Base-by-base conservation (phyloP, 2,329 filamentous ascomycete genomes). In the Graphiopsis chlorocephala region DNA sequence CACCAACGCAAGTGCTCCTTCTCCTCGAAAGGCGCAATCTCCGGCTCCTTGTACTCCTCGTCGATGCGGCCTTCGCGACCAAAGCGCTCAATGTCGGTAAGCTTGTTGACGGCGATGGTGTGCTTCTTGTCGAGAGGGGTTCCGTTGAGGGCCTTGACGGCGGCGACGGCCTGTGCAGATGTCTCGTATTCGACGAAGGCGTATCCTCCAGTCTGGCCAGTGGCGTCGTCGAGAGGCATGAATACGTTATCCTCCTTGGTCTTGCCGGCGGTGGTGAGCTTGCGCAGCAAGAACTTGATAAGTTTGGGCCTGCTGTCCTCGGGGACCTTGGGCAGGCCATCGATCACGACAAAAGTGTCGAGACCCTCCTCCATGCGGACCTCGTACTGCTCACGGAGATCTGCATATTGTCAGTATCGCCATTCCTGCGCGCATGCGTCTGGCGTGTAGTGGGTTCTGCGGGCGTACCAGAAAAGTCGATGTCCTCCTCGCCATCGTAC, bases 181-280 rank as follows among this genome's bases (percentile, higher is more conserved):
- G 93, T 93, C 68, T 92, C 90, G 80, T 94, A 99, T 79, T 99
- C 95, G 73, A 99, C 93, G 76, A 99, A 99, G 65, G 95, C 95
- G 76, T 96, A 99, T 70, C 90, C 90, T 81, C 96, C 84, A 60
- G 93, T 95, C 82, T 90, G 90, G 74, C 90, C 91, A 48, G 67
- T 70, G 77, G 93, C 85, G 29, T 96, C 91, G 73, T 90, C 91
- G 79, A 98, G 85, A 67, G 95, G 95, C 95, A 99, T 99, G 80
- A 90, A 91, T 72, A 99, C 87, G 68, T 89, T 87, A 74, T 97
- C 93, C 77, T 97, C 93, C 73, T 87, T 88, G 70, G 92, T 91
- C 80, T 86, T 90, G 71, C 94, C 95, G 68, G 93, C 92, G 66
- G 88, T 84, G 81, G 90, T 93, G 73, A 99, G 84, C 84, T 96